phyloP scores from a whole-genome alignment of 2,329 filamentous ascomycete species.

The Fonsecaea nubica region DNA sequence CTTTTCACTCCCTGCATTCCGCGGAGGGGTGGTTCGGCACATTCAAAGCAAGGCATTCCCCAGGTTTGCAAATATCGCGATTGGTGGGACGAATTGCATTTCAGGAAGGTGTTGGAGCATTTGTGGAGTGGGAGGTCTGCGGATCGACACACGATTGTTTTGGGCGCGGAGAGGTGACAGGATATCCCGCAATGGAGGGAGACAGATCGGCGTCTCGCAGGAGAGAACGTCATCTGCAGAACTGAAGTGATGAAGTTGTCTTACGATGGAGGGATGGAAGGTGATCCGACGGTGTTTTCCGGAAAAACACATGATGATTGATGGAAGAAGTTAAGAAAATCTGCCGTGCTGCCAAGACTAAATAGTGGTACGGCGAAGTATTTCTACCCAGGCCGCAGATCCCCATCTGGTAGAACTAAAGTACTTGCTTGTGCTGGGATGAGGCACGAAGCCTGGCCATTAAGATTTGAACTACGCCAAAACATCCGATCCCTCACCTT shows the following conservation, averaged over 20 bases:
- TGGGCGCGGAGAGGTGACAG: slow-evolving; percentile 12
- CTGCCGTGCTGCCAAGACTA: neutral
- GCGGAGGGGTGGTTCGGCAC: slow-evolving; percentile 10
- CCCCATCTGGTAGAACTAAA: neutral
- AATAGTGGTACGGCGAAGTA: neutral
- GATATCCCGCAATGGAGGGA: slow-evolving; percentile 2
- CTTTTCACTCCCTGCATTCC: slow-evolving; percentile 18
- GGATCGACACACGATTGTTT: neutral
- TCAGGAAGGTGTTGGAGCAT: slow-evolving; percentile 15
- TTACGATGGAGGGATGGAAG: neutral
- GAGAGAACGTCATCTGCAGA: neutral
- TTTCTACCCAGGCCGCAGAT: neutral
- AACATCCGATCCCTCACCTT: neutral
- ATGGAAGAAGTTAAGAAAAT: neutral
- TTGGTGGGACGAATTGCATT: slow-evolving; percentile 16
- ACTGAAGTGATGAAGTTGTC: neutral
- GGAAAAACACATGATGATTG: neutral
- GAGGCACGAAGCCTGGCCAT: neutral
- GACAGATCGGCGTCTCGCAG: neutral
- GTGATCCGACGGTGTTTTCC: neutral
- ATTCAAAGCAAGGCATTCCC: slow-evolving; percentile 5
- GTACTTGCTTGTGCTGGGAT: neutral
- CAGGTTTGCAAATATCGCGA: slow-evolving; percentile 6
- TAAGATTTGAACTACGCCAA: neutral
- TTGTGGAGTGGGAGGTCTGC: slow-evolving; percentile 14